These are phyloP conservation scores for Acephala macrosclerotiorum DNA, from an alignment of 2,329 filamentous ascomycete genomes.

Conservation along the genomic window DNA sequence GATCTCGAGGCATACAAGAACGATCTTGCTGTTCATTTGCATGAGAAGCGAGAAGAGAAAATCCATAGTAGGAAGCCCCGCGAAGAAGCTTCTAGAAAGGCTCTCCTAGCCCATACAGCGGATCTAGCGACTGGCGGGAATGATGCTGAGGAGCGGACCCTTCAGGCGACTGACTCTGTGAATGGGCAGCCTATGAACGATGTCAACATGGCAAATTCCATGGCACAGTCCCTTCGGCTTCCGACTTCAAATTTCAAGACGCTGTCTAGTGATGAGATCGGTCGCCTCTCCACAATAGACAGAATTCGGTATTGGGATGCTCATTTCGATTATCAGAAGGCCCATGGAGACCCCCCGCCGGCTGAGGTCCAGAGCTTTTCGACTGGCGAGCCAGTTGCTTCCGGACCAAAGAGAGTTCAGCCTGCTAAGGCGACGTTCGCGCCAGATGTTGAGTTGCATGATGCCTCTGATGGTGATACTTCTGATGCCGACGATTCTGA, in stretches of 20 bases:
- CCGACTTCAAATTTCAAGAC: neutral
- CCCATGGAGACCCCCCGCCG: neutral
- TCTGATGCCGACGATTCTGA: neutral
- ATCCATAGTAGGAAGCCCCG: no score
- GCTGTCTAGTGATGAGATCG: neutral
- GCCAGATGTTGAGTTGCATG: neutral
- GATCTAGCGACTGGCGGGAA: neutral
- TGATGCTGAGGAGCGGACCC: neutral
- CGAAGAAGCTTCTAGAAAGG: neutral
- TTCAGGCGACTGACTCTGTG: neutral
- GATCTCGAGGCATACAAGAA: neutral
- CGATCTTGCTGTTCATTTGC: neutral
- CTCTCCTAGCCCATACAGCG: neutral
- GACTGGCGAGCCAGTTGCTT: neutral
- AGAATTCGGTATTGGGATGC: constrained; percentile 1
- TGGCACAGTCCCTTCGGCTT: neutral
- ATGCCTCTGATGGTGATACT: no score
- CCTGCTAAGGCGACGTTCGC: neutral
- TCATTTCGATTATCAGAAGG: constrained; percentile 1
- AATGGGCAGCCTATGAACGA: neutral
- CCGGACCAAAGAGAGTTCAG: neutral
- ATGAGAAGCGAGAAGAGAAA: neutral
- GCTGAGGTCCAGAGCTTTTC: neutral
- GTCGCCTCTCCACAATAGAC: neutral
- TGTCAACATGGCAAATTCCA: neutral